Percentiles rank a stretch among this genome's conserved stretches.
Conservation (phyloP, 768 basidiomycete species). For the Gymnopilus junonius region DNA sequence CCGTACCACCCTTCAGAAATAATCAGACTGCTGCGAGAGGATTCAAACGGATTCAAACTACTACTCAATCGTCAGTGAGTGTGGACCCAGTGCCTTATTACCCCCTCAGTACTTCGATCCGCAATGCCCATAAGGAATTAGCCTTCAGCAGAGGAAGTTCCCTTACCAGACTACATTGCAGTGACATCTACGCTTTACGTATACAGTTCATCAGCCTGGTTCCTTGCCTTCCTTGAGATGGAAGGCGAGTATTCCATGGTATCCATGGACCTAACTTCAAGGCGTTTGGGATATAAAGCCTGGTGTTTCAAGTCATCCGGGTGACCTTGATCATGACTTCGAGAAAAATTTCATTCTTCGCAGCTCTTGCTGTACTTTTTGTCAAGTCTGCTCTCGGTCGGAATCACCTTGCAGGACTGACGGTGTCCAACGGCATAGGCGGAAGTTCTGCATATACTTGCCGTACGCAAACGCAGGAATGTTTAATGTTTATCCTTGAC, state of each 20-base stretch:
- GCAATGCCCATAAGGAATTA: neutral
- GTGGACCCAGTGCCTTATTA: neutral
- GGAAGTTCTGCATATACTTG: constrained; percentile 33
- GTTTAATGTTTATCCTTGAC: neutral
- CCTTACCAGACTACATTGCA: neutral
- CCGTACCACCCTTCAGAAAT: no score
- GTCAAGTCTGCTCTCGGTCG: constrained; percentile 19
- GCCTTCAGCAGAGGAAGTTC: neutral
- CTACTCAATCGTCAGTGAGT: neutral
- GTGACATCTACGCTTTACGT: neutral
- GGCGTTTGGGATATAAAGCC: neutral
- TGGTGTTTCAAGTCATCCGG: neutral
- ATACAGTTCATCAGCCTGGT: neutral
- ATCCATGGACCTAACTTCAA: neutral
- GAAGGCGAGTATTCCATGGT: neutral
- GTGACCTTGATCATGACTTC: neutral
- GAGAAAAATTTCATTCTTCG: neutral
- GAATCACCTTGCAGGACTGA: constrained; percentile 38
- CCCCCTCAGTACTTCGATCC: neutral
- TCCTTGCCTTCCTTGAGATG: neutral
- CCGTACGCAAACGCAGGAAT: constrained; percentile 40
- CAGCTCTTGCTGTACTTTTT: neutral
- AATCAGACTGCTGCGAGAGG: neutral
- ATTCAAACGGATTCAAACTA: neutral
- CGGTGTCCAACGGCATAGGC: constrained; percentile 38